These are phyloP conservation scores for Fomitopsis betulina DNA, from an alignment of 1,284 basidiomycete genomes.

Conservation along the genomic window DNA sequence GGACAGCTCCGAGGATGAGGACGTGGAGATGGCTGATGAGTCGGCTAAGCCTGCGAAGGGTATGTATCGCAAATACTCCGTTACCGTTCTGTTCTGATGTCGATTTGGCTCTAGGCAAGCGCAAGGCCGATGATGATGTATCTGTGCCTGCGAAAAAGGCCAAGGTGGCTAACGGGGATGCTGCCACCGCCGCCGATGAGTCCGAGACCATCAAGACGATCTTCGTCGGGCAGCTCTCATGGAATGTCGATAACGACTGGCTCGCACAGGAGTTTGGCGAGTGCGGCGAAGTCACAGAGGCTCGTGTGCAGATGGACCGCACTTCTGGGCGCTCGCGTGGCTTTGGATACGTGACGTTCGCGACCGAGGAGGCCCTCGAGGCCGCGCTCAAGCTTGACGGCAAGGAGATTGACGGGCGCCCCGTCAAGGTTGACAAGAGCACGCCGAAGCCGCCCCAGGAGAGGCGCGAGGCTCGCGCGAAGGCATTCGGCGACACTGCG, in stretches of 20 bases:
- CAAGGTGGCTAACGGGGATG: slow-evolving; percentile 62
- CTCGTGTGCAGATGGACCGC: slow-evolving; percentile 90
- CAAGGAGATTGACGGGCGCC: slow-evolving; percentile 89
- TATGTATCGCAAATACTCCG: background rate
- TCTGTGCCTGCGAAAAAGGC: slow-evolving; percentile 75
- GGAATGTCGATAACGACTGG: slow-evolving; percentile 98
- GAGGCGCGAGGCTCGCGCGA: slow-evolving; percentile 66
- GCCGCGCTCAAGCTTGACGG: slow-evolving; percentile 77
- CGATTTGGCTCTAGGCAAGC: slow-evolving; percentile 52
- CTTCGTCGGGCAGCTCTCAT: slow-evolving; percentile 93
- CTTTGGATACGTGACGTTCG: slow-evolving; percentile 96
- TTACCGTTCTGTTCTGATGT: background rate
- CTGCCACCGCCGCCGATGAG: slow-evolving; percentile 37
- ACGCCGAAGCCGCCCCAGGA: slow-evolving; percentile 51
- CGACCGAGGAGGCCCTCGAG: slow-evolving; percentile 67
- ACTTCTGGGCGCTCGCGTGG: slow-evolving; percentile 85
- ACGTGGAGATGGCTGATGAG: slow-evolving; percentile 56
- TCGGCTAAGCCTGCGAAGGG: slow-evolving; percentile 21
- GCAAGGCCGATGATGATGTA: slow-evolving; percentile 75
- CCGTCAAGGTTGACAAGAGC: slow-evolving; percentile 85
- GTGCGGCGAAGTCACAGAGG: slow-evolving; percentile 85
- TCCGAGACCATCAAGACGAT: slow-evolving; percentile 66
- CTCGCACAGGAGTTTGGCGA: slow-evolving; percentile 87
- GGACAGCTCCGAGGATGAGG: slow-evolving; percentile 29
- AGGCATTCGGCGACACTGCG: slow-evolving; percentile 69